Evolutionary conservation across 2,329 filamentous ascomycete genomes (phyloP).

Genomic region (Bisporella sp.): DNA sequence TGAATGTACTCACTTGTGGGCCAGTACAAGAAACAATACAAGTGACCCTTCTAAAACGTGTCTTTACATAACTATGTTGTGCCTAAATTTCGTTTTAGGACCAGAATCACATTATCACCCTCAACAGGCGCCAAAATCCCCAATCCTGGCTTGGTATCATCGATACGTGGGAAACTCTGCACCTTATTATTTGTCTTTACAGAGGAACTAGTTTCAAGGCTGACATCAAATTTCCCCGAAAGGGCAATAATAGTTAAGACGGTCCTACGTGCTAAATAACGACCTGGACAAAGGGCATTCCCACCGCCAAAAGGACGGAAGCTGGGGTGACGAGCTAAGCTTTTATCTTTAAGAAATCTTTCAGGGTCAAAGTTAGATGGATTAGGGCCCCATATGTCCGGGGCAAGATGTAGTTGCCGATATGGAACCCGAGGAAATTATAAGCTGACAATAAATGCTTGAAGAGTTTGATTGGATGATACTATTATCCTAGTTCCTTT

Average conservation of each 20-base stretch:
- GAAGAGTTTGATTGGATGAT: no score
- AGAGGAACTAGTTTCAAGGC: not conserved
- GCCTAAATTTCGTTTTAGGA: no score
- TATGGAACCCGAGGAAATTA: not conserved
- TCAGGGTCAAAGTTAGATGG: not conserved
- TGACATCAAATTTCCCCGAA: not conserved
- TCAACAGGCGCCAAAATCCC: not conserved
- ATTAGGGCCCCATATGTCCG: not conserved
- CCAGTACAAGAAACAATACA: no score
- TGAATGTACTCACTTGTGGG: no score
- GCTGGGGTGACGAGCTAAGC: not conserved
- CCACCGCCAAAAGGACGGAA: constrained; percentile 2
- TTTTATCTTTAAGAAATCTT: not conserved
- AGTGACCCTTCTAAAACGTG: no score
- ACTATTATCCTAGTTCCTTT: not conserved
- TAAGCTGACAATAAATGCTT: no score
- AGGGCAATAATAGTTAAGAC: not conserved
- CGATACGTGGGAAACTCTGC: not conserved
- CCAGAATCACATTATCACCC: not conserved
- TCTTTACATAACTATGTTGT: no score
- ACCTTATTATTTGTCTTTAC: not conserved
- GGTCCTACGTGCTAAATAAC: not conserved
- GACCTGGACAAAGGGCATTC: not conserved
- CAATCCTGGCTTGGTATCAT: not conserved
- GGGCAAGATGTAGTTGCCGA: not conserved